A percentile compares a stretch with the other conserved stretches of the same genome.
These are phyloP conservation scores for Aplosporella prunicola DNA, from an alignment of 2,329 filamentous ascomycete genomes.

Conservation along the genomic window DNA sequence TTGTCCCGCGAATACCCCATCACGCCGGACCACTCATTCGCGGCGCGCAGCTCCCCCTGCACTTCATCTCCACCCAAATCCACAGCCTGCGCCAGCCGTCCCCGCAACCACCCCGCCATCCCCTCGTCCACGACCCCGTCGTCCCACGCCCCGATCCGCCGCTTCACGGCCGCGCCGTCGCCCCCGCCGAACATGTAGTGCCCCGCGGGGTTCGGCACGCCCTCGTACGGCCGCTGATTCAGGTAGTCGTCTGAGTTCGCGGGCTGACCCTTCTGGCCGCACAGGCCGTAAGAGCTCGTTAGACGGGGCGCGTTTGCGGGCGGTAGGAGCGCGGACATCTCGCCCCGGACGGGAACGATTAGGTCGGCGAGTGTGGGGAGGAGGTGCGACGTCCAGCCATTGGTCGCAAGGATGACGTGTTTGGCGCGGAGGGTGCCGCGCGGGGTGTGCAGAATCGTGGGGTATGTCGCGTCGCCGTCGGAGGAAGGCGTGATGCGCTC, in stretches of 20 bases:
- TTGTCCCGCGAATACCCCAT: constrained; percentile 67
- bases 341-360: constrained; percentile 68
- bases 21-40: constrained; percentile 61
- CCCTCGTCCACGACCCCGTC: constrained; percentile 49
- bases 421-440: constrained; percentile 57
- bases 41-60: constrained; percentile 37
- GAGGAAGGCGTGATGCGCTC: constrained; percentile 21
- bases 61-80: constrained; percentile 28
- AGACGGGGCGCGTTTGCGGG: constrained; percentile 39
- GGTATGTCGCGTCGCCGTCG: constrained; percentile 11
- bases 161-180: constrained; percentile 39
- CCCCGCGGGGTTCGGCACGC: constrained; percentile 34
- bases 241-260: constrained; percentile 59
- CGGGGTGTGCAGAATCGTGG: constrained; percentile 48
- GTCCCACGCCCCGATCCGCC: constrained; percentile 49
- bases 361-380: constrained; percentile 59
- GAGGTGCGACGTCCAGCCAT: constrained; percentile 72
- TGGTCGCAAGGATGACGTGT: constrained; percentile 67
- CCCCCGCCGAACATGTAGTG: constrained; percentile 62
- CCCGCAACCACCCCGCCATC: constrained; percentile 48
- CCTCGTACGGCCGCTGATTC: constrained; percentile 52
- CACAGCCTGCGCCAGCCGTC: constrained; percentile 29
- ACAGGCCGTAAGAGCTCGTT: constrained; percentile 55
- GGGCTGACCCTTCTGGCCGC: constrained; percentile 40
- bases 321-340: constrained; percentile 58